Evolutionary conservation across 768 basidiomycete genomes (phyloP).

Genomic region (Flagelloscypha sp.): DNA sequence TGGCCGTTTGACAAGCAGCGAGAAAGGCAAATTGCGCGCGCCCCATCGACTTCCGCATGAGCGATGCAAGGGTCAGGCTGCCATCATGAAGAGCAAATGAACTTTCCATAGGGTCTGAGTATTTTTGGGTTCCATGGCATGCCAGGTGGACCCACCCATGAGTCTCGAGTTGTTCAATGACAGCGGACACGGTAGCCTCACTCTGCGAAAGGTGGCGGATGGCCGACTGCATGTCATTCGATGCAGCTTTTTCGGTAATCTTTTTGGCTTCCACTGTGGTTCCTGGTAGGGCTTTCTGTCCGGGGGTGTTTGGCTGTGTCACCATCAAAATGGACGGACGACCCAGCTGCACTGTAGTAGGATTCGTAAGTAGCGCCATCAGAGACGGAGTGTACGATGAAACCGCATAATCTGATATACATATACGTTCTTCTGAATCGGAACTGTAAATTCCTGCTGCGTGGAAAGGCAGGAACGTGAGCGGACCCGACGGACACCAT

Average conservation of each 20-base stretch:
- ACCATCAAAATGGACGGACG: slow-evolving; percentile 8
- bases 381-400: slow-evolving; percentile 28
- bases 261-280: slow-evolving; percentile 8
- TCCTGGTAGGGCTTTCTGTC: slow-evolving; percentile 8
- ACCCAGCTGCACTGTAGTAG: no score
- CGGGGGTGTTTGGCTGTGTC: slow-evolving; percentile 12
- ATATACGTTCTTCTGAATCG: slow-evolving; percentile 11
- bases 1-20: slow-evolving; percentile 39
- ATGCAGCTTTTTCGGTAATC: no score
- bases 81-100: slow-evolving; percentile 16
- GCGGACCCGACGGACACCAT: slow-evolving; percentile 26
- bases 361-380: slow-evolving; percentile 13
- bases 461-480: slow-evolving; percentile 23
- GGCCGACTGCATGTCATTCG: no score
- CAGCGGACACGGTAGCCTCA: slow-evolving; percentile 9
- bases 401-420: slow-evolving; percentile 14
- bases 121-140: slow-evolving; percentile 28
- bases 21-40: slow-evolving; percentile 29
- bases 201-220: no score
- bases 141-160: slow-evolving; percentile 28
- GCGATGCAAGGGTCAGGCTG: slow-evolving; percentile 13
- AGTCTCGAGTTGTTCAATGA: slow-evolving; percentile 10
- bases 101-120: slow-evolving; percentile 16
- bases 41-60: slow-evolving; percentile 16
- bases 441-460: slow-evolving; percentile 22